Evolutionary conservation across 1,139 yeast species (phyloP).

Genomic region (Meyerozyma carpophila): DNA sequence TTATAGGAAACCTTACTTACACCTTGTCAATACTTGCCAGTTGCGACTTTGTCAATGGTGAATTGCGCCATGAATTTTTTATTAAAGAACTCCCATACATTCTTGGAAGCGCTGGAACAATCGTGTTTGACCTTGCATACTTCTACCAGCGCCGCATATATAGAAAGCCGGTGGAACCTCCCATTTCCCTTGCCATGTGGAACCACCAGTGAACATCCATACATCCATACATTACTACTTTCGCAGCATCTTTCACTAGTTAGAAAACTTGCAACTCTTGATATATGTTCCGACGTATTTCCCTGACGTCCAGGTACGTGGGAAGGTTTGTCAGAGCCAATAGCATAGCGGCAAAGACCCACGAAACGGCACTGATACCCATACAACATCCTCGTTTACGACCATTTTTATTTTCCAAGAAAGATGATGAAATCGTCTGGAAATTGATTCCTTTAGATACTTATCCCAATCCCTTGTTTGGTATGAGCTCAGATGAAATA

Average conservation of each 20-base stretch:
- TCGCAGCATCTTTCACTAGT: neutral
- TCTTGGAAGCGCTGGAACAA: slow-evolving; percentile 83
- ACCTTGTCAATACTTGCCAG: slow-evolving; percentile 65
- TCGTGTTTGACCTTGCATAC: slow-evolving; percentile 69
- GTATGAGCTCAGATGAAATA: slow-evolving; percentile 23
- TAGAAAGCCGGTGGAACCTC: slow-evolving; percentile 17
- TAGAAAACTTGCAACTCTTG: neutral
- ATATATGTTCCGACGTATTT: neutral
- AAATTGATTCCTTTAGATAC: slow-evolving; percentile 14
- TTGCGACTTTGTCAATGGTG: slow-evolving; percentile 30
- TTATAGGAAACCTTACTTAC: slow-evolving; percentile 77
- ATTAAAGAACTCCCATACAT: slow-evolving; percentile 74
- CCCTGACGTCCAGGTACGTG: neutral
- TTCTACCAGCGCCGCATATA: slow-evolving; percentile 57
- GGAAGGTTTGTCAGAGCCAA: neutral
- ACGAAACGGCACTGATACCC: neutral
- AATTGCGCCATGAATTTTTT: slow-evolving; percentile 44
- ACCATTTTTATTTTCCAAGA: neutral
- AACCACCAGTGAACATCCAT: slow-evolving; percentile 1
- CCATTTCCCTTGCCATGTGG: neutral
- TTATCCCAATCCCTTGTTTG: slow-evolving; percentile 30
- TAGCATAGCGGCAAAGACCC: neutral
- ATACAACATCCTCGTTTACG: neutral
- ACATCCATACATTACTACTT: neutral
- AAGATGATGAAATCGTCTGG: slow-evolving; percentile 2